A percentile compares a stretch with the other conserved stretches of the same genome.
Conservation (phyloP, 2,329 filamentous ascomycete genomes). For the Cladosporium phlei region DNA sequence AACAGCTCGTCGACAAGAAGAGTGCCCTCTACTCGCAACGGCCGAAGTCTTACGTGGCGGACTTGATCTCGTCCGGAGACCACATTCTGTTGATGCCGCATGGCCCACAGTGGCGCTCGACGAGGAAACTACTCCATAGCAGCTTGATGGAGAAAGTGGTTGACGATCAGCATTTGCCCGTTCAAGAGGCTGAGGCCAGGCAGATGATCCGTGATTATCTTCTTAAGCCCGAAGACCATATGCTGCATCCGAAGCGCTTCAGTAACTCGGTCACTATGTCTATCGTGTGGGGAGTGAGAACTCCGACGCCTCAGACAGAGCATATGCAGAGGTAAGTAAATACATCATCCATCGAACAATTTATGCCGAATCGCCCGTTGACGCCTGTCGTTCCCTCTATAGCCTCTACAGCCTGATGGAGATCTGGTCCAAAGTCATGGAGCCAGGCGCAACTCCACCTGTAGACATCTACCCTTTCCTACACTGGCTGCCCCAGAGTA, state of each 20-base stretch:
- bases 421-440: conserved; percentile 42
- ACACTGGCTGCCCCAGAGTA: conserved; percentile 38
- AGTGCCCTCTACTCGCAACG: conserved; percentile 39
- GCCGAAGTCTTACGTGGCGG: conserved; percentile 37
- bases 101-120: conserved; percentile 41
- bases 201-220: conserved; percentile 47
- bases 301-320: conserved; percentile 20
- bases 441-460: conserved; percentile 46
- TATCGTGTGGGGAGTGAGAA: conserved; percentile 30
- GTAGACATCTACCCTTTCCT: conserved; percentile 46
- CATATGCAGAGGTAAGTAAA: conserved; percentile 21
- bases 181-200: conserved; percentile 46
- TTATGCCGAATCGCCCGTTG: no score
- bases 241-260: conserved; percentile 46
- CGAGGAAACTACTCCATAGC: conserved; percentile 45
- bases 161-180: conserved; percentile 39
- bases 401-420: conserved; percentile 42
- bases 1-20: conserved; percentile 44
- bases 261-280: conserved; percentile 48
- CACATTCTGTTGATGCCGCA: conserved; percentile 48
- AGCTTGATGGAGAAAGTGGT: conserved; percentile 39
- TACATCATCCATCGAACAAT: no score
- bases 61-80: conserved; percentile 44
- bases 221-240: conserved; percentile 38
- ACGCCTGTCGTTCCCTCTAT: background rate